phyloP scores from a whole-genome alignment of 169 alveolate species.

The Eimeria tenella region DNA sequence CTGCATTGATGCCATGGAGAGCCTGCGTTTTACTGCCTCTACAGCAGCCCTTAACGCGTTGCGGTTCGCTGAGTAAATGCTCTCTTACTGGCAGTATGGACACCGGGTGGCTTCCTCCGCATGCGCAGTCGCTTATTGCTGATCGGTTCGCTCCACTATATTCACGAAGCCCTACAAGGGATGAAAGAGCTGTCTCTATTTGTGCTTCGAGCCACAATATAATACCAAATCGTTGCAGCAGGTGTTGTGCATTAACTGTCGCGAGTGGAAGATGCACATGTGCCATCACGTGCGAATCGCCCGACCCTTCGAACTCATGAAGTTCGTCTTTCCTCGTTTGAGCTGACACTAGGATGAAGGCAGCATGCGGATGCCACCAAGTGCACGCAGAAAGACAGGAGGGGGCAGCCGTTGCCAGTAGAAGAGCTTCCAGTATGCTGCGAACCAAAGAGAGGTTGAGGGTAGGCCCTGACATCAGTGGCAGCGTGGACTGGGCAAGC shows the following conservation, averaged over 20 bases:
- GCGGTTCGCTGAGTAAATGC: not conserved
- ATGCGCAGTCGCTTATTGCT: not conserved
- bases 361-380: conserved; percentile 63
- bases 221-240: conserved; percentile 61
- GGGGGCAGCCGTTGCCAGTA: conserved; percentile 64
- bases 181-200: conserved; percentile 30
- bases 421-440: conserved; percentile 55
- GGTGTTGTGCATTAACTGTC: conserved; percentile 63
- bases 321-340: conserved; percentile 6
- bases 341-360: not conserved
- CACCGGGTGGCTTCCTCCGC: not conserved
- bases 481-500: conserved; percentile 44
- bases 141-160: not conserved
- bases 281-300: not conserved
- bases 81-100: not conserved
- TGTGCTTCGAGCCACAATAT: conserved; percentile 59
- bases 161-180: not conserved
- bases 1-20: not conserved
- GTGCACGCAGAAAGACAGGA: conserved; percentile 38
- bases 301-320: not conserved
- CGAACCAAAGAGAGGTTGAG: not conserved
- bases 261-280: conserved; percentile 25
- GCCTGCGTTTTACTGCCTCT: not conserved
- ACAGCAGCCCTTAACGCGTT: not conserved
- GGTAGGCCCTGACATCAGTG: conserved; percentile 12